phyloP scores from a whole-genome alignment of 345 rosid genomes.

The Eucalyptus marginata region DNA sequence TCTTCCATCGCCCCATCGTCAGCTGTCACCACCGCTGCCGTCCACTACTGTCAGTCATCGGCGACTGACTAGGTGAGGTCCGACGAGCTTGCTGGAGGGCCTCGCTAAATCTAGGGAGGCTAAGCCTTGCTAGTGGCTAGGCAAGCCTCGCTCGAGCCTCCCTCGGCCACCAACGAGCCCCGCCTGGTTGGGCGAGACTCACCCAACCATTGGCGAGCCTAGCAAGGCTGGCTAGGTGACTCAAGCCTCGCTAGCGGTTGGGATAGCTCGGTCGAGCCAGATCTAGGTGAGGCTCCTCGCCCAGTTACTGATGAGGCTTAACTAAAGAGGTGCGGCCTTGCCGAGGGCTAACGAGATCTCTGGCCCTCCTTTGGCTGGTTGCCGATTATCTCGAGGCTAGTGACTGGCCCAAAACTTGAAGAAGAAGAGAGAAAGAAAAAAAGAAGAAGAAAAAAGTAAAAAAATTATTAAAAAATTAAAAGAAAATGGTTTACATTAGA shows the following conservation, averaged over 20 bases:
- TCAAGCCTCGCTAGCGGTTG: accelerated
- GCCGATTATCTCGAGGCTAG: accelerated
- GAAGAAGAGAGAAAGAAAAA: no score
- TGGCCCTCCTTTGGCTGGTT: accelerated
- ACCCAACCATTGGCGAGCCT: accelerated
- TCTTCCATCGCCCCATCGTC: accelerated
- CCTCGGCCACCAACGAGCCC: accelerated
- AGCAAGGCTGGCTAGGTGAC: accelerated
- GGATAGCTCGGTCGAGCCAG: accelerated
- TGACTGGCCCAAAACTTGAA: accelerated
- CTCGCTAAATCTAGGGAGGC: no score
- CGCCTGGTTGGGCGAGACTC: accelerated
- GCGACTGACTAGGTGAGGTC: accelerated
- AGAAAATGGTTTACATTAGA: no score
- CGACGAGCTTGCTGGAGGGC: accelerated
- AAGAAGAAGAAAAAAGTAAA: accelerated
- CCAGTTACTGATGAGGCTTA: accelerated
- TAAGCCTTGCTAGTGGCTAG: accelerated
- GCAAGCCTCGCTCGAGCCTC: accelerated
- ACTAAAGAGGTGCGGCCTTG: accelerated
- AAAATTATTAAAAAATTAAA: no score
- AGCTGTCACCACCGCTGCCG: accelerated
- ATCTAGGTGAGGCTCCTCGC: accelerated
- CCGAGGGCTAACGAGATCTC: accelerated
- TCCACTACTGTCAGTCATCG: accelerated